Percentiles rank a stretch among this genome's conserved stretches.
phyloP scores from a whole-genome alignment of 176 grass and related monocot genomes.

The Oryza coarctata region DNA sequence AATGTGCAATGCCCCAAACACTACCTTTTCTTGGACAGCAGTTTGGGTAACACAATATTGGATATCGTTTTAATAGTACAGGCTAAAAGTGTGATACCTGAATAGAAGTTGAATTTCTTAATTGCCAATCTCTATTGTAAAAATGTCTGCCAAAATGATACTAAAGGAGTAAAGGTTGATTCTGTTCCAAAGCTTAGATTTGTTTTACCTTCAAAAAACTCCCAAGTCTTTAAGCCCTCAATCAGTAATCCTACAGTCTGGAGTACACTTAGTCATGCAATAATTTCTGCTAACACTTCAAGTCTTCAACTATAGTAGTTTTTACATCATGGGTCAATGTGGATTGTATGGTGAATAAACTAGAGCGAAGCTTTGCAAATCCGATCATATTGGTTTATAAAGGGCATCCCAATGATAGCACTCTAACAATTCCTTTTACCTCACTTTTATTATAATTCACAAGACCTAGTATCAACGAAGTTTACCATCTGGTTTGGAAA shows the following conservation, averaged over 20 bases:
- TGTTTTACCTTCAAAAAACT: background rate
- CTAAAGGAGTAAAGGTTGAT: background rate
- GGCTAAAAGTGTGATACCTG: background rate
- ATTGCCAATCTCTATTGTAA: background rate
- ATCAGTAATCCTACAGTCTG: background rate
- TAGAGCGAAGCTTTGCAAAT: background rate
- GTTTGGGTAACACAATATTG: constrained; percentile 1
- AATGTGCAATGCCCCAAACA: too few species aligned
- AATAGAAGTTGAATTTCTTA: background rate
- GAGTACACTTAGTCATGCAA: background rate
- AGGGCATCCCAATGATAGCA: background rate
- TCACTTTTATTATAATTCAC: background rate
- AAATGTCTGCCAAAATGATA: background rate
- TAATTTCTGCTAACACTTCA: background rate
- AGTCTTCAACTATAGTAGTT: background rate
- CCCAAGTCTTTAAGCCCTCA: background rate
- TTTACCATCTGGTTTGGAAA: background rate
- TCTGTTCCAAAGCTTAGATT: background rate
- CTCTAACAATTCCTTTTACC: background rate
- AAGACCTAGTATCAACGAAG: background rate
- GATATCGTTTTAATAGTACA: background rate
- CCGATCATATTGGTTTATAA: background rate
- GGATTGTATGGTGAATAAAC: background rate
- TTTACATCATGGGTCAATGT: too few species aligned
- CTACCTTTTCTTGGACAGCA: background rate